A percentile compares a stretch with the other conserved stretches of the same genome.
These are phyloP conservation scores for Aspergillus floridensis DNA, from an alignment of 2,329 filamentous ascomycete genomes.

Conservation along the genomic window DNA sequence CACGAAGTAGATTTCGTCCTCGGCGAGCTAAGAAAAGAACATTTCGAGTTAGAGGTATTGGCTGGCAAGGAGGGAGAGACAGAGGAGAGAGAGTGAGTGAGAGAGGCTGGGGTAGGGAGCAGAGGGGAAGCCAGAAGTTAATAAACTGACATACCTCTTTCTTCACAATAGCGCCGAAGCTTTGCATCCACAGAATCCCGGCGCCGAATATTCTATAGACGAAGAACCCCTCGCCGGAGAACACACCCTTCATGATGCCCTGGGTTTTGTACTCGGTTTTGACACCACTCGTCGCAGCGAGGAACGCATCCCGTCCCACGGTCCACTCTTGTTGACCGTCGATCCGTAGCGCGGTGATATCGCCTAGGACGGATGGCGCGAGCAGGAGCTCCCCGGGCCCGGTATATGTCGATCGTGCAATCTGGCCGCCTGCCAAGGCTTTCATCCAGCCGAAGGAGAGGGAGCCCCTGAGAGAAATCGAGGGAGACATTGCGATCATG, in stretches of 20 bases:
- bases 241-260: conserved; percentile 83
- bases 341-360: conserved; percentile 77
- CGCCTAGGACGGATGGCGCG: conserved; percentile 75
- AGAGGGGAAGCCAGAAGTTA: too few species aligned
- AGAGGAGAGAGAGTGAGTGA: too few species aligned
- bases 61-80: too few species aligned
- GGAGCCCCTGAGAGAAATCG: conserved; percentile 76
- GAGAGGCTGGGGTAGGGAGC: too few species aligned
- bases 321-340: conserved; percentile 68
- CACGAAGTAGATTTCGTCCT: conserved; percentile 83
- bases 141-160: conserved; percentile 93
- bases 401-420: conserved; percentile 75
- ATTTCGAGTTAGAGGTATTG: too few species aligned
- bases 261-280: conserved; percentile 85
- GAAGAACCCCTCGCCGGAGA: conserved; percentile 88
- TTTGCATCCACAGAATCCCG: conserved; percentile 84
- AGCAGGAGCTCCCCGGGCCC: conserved; percentile 89
- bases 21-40: too few species aligned
- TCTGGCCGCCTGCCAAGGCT: conserved; percentile 75
- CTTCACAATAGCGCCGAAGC: conserved; percentile 89
- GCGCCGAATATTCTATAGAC: conserved; percentile 85
- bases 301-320: conserved; percentile 80
- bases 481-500: conserved; percentile 94
- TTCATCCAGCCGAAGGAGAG: conserved; percentile 91
- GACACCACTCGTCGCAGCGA: conserved; percentile 83